A percentile compares a stretch with the other conserved stretches of the same genome.
Evolutionary conservation across 225 moss, liverwort and hornwort species (phyloP).

Genomic region (Pleurozium schreberi): DNA sequence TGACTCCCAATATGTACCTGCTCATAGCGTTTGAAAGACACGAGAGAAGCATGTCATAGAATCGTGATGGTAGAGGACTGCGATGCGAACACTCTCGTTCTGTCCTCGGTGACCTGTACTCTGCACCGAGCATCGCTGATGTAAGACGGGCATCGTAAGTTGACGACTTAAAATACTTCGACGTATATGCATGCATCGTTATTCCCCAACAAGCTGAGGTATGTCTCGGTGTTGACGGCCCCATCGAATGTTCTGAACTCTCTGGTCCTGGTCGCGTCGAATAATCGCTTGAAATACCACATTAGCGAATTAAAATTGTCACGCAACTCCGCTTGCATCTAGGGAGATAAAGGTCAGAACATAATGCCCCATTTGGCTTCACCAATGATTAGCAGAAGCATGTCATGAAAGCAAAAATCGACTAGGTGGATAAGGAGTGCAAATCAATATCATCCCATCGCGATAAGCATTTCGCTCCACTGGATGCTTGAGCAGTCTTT

Average conservation of each 20-base stretch:
- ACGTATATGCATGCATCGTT: neutral
- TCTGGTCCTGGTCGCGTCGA: neutral
- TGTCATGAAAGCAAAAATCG: neutral
- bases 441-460: neutral
- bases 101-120: neutral
- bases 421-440: neutral
- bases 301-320: neutral
- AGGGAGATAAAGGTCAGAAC: neutral
- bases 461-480: neutral
- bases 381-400: neutral
- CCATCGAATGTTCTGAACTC: neutral
- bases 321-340: neutral
- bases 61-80: neutral
- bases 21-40: neutral
- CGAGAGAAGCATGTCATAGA: neutral
- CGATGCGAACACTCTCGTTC: neutral
- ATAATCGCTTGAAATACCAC: neutral
- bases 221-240: neutral
- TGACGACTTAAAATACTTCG: neutral
- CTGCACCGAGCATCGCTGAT: neutral
- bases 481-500: conserved; percentile 1
- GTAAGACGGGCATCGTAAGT: neutral
- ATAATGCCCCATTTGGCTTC: neutral
- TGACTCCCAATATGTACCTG: neutral
- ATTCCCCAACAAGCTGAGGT: neutral